Evolutionary conservation across 352 stramenopile genomes (phyloP).

Genomic region (Pythium coloratum): DNA sequence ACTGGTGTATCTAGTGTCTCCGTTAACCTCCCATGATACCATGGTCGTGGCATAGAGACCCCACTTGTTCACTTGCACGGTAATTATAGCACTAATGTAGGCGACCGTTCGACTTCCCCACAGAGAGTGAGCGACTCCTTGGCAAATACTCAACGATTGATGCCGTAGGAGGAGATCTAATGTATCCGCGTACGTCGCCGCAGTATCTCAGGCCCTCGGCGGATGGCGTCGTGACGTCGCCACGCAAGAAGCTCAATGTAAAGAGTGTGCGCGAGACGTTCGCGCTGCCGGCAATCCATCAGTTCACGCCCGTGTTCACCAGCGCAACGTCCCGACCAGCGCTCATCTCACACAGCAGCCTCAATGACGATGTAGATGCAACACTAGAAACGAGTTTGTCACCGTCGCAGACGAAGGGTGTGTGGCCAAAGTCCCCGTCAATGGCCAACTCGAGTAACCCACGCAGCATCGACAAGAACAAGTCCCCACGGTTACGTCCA

Average conservation of each 20-base stretch:
- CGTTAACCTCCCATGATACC: neutral
- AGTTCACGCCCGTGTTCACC: constrained; percentile 55
- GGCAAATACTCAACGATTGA: neutral
- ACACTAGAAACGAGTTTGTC: neutral
- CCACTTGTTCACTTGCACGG: neutral
- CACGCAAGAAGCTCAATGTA: constrained; percentile 41
- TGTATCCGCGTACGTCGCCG: constrained; percentile 20
- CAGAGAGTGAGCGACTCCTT: neutral
- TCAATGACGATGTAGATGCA: neutral
- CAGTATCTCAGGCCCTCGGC: constrained; percentile 19
- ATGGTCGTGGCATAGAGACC: neutral
- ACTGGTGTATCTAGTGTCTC: too few relatives aligned
- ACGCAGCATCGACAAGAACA: constrained; percentile 22
- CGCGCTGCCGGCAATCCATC: constrained; percentile 55
- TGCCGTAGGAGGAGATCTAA: neutral
- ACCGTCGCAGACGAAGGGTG: neutral
- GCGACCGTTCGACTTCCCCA: neutral
- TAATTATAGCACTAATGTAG: neutral
- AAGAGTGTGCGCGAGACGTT: constrained; percentile 44
- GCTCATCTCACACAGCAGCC: neutral
- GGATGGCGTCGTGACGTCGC: constrained; percentile 23
- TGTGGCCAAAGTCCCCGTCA: neutral
- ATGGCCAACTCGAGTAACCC: neutral
- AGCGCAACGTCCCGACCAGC: neutral
- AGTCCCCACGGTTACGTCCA: constrained; percentile 35